Conservation (phyloP, 23 red algal species). For the Gracilaria vermiculophylla region DNA sequence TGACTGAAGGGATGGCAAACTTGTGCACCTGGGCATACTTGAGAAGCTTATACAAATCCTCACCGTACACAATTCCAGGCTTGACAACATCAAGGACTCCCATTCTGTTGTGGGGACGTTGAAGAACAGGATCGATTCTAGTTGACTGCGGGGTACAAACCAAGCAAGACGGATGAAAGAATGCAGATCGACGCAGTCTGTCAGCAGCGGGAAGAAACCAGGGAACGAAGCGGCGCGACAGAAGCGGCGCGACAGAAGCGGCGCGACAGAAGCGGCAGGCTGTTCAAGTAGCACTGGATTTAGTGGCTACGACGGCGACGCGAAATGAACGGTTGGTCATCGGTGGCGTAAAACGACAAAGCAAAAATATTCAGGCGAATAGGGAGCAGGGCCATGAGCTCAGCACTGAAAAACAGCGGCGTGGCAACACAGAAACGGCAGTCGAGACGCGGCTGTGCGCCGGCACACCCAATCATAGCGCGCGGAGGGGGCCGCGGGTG, state of each 20-base stretch:
- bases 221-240: neutral
- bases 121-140: neutral
- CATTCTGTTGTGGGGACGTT: conserved; percentile 16
- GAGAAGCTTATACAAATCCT: conserved; percentile 71
- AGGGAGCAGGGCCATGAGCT: neutral
- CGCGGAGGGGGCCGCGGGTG: neutral
- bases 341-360: neutral
- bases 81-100: conserved; percentile 57
- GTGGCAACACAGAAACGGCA: neutral
- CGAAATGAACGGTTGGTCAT: conserved; percentile 23
- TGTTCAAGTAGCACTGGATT: neutral
- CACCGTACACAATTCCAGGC: conserved; percentile 66
- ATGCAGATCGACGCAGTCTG: too few relatives aligned
- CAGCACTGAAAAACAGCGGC: neutral
- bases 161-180: too few relatives aligned
- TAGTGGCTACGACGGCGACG: neutral
- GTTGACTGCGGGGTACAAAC: too few relatives aligned
- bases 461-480: neutral
- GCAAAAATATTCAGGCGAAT: neutral
- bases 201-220: neutral
- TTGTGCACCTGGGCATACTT: conserved; percentile 71
- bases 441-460: neutral
- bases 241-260: too few relatives aligned
- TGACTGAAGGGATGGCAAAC: conserved; percentile 73
- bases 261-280: neutral